phyloP scores from a whole-genome alignment of 768 basidiomycete species.

The Suillus subalutaceus region DNA sequence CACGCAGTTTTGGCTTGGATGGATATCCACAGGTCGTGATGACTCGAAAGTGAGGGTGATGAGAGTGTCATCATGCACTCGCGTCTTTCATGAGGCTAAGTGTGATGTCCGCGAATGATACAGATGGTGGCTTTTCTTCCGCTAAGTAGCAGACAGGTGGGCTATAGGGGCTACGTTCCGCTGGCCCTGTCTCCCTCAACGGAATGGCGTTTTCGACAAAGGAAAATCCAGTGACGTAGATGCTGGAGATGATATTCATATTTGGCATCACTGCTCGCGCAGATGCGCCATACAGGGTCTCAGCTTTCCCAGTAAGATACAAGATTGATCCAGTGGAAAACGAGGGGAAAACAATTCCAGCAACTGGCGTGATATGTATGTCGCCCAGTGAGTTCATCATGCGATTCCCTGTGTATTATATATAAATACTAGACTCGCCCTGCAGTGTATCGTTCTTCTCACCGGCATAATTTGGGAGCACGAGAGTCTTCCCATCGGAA shows the following conservation, averaged over 20 bases:
- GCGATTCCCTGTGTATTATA: conserved; percentile 49
- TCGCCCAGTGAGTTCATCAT: conserved; percentile 68
- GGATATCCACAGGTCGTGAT: conserved; percentile 29
- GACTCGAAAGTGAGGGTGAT: conserved; percentile 57
- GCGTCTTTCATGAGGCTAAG: conserved; percentile 28
- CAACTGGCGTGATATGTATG: conserved; percentile 56
- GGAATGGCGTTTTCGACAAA: conserved; percentile 59
- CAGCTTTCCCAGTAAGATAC: conserved; percentile 60
- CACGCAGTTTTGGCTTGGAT: conserved; percentile 54
- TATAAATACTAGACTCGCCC: background rate
- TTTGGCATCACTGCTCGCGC: conserved; percentile 56
- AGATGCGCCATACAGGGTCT: conserved; percentile 48
- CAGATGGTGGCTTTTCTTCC: conserved; percentile 41
- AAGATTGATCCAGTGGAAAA: conserved; percentile 58
- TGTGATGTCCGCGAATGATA: conserved; percentile 33
- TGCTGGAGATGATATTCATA: conserved; percentile 47
- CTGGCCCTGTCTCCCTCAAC: conserved; percentile 41
- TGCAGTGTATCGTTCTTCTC: background rate
- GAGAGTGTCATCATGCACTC: conserved; percentile 36
- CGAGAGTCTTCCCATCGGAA: conserved; percentile 54
- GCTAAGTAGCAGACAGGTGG: conserved; percentile 57
- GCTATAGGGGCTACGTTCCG: conserved; percentile 53
- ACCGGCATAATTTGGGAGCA: conserved; percentile 65
- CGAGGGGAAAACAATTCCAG: conserved; percentile 58
- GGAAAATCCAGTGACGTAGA: conserved; percentile 54